Evolutionary conservation across 2,329 filamentous ascomycete genomes (phyloP).

Genomic region (Clarireedia paspali): DNA sequence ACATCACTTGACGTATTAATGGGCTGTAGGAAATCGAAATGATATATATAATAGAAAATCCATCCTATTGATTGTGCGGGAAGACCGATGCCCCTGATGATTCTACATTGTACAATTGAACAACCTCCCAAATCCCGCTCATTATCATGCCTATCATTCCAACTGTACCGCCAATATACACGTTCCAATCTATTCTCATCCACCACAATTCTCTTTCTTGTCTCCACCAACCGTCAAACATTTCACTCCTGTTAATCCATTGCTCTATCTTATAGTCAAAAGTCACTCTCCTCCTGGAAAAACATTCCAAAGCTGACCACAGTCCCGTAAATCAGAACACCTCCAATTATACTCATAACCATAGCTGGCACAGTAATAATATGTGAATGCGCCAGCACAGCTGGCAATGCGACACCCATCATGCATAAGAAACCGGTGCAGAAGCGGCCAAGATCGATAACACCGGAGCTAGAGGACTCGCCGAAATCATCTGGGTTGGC

Average conservation of each 20-base stretch:
- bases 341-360: conserved; percentile 90
- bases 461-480: conserved; percentile 68
- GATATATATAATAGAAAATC: neutral
- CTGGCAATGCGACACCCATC: conserved; percentile 91
- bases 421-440: conserved; percentile 91
- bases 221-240: neutral
- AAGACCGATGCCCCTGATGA: neutral
- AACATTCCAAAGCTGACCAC: conserved; percentile 98
- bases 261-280: neutral
- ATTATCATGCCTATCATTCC: neutral
- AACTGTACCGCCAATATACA: neutral
- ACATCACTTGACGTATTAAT: neutral
- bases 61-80: neutral
- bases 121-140: neutral
- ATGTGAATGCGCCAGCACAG: conserved; percentile 78
- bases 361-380: conserved; percentile 80
- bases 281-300: conserved; percentile 76
- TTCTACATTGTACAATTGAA: neutral
- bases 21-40: too few species aligned
- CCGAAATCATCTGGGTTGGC: conserved; percentile 86
- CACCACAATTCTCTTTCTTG: neutral
- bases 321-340: conserved; percentile 91
- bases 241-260: neutral
- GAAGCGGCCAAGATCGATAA: conserved; percentile 92
- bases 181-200: neutral